A percentile compares a stretch with the other conserved stretches of the same genome.
Evolutionary conservation across 2,329 filamentous ascomycete species (phyloP).

Genomic region (Aspergillus carbonarius): DNA sequence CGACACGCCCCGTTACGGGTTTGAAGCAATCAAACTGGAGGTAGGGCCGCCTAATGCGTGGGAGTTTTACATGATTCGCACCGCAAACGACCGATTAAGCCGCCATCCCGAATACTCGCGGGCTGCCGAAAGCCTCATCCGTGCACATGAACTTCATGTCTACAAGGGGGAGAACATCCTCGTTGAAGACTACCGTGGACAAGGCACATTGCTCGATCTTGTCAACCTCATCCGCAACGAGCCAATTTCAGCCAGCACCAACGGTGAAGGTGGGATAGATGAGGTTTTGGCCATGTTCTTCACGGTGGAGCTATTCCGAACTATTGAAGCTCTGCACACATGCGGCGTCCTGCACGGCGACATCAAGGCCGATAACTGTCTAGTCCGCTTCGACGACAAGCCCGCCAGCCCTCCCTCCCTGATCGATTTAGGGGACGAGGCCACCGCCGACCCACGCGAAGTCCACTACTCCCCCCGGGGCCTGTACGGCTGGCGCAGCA

Average conservation of each 20-base stretch:
- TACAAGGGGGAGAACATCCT: slow-evolving; percentile 89
- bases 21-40: slow-evolving; percentile 95
- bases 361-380: slow-evolving; percentile 91
- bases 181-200: slow-evolving; percentile 79
- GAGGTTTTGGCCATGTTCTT: slow-evolving; percentile 95
- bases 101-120: slow-evolving; percentile 58
- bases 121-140: slow-evolving; percentile 73
- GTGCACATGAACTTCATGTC: slow-evolving; percentile 86
- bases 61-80: slow-evolving; percentile 96
- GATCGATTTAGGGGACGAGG: slow-evolving; percentile 28
- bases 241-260: slow-evolving; percentile 47
- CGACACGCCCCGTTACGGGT: slow-evolving; percentile 49
- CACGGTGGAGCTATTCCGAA: slow-evolving; percentile 83
- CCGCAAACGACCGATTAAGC: slow-evolving; percentile 73
- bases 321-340: slow-evolving; percentile 79
- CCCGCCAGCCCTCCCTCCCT: slow-evolving; percentile 29
- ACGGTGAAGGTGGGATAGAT: slow-evolving; percentile 70
- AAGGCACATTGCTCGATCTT: slow-evolving; percentile 92
- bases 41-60: slow-evolving; percentile 75
- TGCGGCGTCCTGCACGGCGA: slow-evolving; percentile 85
- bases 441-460: slow-evolving; percentile 27
- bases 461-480: slow-evolving; percentile 71
- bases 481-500: slow-evolving; percentile 71
- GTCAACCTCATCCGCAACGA: slow-evolving; percentile 82
- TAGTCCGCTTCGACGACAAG: slow-evolving; percentile 72